phyloP scores from a whole-genome alignment of 768 basidiomycete species.

The Lactarius akahatsu region DNA sequence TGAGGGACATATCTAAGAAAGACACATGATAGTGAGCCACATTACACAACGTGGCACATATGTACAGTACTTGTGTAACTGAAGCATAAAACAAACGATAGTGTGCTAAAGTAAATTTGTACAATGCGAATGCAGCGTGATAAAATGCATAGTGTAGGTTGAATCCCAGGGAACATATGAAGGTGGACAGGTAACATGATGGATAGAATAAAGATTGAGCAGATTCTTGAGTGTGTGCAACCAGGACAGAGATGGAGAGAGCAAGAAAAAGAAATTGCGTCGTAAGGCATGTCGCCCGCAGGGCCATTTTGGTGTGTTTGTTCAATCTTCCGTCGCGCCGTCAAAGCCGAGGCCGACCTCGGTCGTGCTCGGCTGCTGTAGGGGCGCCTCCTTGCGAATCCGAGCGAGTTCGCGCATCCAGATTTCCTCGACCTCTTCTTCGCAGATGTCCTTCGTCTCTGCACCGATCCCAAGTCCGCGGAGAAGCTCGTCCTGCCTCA shows the following conservation, averaged over 20 bases:
- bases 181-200: conserved; percentile 17
- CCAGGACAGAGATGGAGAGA: neutral
- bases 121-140: conserved; percentile 23
- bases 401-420: conserved; percentile 53
- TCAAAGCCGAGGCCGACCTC: conserved; percentile 37
- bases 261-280: neutral
- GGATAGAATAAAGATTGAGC: conserved; percentile 27
- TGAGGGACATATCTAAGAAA: conserved; percentile 22
- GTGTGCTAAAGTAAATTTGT: conserved; percentile 28
- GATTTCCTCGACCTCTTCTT: conserved; percentile 53
- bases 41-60: conserved; percentile 17
- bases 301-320: conserved; percentile 5
- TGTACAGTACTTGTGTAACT: conserved; percentile 24
- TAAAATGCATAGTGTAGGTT: conserved; percentile 26
- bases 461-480: conserved; percentile 59
- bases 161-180: conserved; percentile 23
- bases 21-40: conserved; percentile 9
- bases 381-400: conserved; percentile 44
- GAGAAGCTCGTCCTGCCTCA: conserved; percentile 67
- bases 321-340: conserved; percentile 47
- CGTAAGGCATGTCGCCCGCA: conserved; percentile 1
- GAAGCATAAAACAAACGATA: conserved; percentile 20
- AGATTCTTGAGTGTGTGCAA: conserved; percentile 22
- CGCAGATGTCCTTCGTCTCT: conserved; percentile 40
- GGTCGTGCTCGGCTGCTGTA: conserved; percentile 31